Evolutionary conservation across 2,329 filamentous ascomycete genomes (phyloP), one percentile per base, ranked within the genome.

Genomic region (Pezicula carpinea): DNA sequence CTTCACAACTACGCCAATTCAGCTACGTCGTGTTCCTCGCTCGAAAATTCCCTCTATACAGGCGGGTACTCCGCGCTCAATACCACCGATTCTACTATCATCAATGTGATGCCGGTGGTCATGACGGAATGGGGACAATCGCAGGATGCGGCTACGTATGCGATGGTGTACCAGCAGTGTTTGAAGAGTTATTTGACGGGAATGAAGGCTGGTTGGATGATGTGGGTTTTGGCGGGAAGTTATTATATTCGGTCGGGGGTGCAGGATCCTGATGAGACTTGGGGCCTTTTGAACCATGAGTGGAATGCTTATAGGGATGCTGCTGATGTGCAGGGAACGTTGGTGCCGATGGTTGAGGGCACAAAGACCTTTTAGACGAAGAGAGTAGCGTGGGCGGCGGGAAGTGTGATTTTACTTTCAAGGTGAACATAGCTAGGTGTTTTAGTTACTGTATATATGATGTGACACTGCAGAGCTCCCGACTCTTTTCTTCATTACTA

Each of bases 151-250:
- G 64, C 59, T 3, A 72, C 69, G 1, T 79, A 72, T 63, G 56
- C 66, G 38, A 61, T 65, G 7, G 69, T 73, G 2, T 83, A 83
- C 58, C 66, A 75, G 3, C 69, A 66, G 11, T 82, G 79, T 52
- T 60, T 82, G 51, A 67, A 70, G 5, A 62, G 63, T 13, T 80
- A 71, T 56, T 60, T 83, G 42, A 69, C 72, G 0, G 60, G 65
- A 33, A 64, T 72, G 55, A 69, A 75, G 63, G 69, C 72, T 0
- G 72, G 79, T 11, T 79, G 79, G 78, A 71, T 76, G 61, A 68
- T 77, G 63, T 82, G 79, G 75, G 80, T 79, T 29, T 46, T 85
- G 13, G 69, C 69, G 0, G 78, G 77, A 1, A 79, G 75, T 56
- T 83, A 83, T 56, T 82, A 82, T 53, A 70, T 76, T 46, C 65